These are phyloP conservation scores for Chenopodium suecicum DNA, from an alignment of 148 eudicot genomes.

Conservation along the genomic window DNA sequence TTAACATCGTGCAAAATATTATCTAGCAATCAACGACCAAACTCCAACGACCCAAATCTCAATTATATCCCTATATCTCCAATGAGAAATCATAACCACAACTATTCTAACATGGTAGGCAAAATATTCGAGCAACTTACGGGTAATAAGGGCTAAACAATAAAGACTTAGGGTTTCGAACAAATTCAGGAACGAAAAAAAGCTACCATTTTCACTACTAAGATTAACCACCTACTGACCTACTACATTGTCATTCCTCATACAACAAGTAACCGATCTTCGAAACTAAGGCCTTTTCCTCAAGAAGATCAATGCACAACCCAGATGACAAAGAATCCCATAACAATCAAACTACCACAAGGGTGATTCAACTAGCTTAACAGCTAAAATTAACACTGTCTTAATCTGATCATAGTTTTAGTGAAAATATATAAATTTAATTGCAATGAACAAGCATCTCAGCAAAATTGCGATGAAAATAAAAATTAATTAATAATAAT, in stretches of 20 bases:
- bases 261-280: background rate
- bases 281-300: background rate
- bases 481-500: background rate
- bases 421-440: background rate
- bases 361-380: background rate
- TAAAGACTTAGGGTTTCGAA: background rate
- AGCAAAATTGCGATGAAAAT: background rate
- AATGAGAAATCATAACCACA: background rate
- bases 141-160: background rate
- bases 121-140: background rate
- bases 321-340: background rate
- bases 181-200: background rate
- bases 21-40: background rate
- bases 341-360: background rate
- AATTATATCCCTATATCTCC: background rate
- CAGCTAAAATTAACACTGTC: background rate
- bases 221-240: background rate
- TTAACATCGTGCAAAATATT: background rate
- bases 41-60: background rate
- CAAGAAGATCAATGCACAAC: slow-evolving; percentile 11
- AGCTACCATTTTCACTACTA: background rate
- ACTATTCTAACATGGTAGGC: background rate
- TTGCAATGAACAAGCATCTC: background rate
- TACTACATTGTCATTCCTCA: background rate
- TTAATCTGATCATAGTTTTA: background rate